phyloP scores from a whole-genome alignment of 352 stramenopile species.

The Pythium dissimile region DNA sequence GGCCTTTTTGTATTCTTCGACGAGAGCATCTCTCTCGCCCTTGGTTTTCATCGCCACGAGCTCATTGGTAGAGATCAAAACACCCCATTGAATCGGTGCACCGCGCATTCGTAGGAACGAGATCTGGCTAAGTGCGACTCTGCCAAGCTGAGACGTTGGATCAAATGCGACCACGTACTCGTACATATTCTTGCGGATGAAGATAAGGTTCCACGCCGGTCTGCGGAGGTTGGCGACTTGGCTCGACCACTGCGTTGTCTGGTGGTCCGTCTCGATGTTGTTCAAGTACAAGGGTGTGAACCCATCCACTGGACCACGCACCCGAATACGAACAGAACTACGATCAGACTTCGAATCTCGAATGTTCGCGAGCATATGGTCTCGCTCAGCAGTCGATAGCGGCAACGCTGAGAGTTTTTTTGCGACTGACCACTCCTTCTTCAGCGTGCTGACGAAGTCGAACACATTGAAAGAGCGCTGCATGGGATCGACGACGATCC shows the following conservation, averaged over 20 bases:
- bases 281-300: constrained; percentile 75
- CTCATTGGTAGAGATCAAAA: constrained; percentile 71
- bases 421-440: constrained; percentile 71
- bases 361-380: constrained; percentile 60
- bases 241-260: constrained; percentile 41
- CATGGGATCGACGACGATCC: constrained; percentile 73
- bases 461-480: constrained; percentile 91
- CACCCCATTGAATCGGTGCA: constrained; percentile 70
- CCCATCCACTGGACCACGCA: constrained; percentile 57
- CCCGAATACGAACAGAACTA: constrained; percentile 50
- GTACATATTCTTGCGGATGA: constrained; percentile 87
- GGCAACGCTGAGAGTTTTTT: constrained; percentile 58
- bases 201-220: constrained; percentile 79
- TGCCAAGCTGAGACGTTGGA: constrained; percentile 45
- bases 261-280: constrained; percentile 72
- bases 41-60: constrained; percentile 46
- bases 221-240: constrained; percentile 44
- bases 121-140: constrained; percentile 51
- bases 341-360: constrained; percentile 44
- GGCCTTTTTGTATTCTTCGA: constrained; percentile 30
- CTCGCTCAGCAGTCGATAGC: constrained; percentile 41
- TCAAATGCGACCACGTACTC: constrained; percentile 77
- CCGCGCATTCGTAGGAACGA: constrained; percentile 67
- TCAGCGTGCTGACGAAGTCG: constrained; percentile 80
- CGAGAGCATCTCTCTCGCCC: constrained; percentile 32